Conservation (phyloP, 202 grass and related monocot species). For the Schoenoplectus triqueter region DNA sequence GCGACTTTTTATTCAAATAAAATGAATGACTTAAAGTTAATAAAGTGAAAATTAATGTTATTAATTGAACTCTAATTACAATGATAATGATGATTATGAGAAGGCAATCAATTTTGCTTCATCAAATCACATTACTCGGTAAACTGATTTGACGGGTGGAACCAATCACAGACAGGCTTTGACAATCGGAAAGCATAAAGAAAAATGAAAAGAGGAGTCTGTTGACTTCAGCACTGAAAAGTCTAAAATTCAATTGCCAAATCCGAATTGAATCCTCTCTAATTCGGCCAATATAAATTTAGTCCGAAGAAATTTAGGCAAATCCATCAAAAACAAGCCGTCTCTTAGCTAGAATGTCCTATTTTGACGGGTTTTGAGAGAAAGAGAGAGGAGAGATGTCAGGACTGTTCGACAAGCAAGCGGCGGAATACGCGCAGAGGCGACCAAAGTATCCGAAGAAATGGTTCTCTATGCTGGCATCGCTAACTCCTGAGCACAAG, state of each 20-base stretch:
- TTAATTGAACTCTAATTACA: no score
- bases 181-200: neutral
- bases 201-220: neutral
- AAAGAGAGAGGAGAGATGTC: constrained; percentile 49
- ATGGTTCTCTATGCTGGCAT: constrained; percentile 67
- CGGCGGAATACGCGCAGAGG: constrained; percentile 58
- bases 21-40: no score
- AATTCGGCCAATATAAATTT: neutral
- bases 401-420: constrained; percentile 52
- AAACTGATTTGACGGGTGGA: neutral
- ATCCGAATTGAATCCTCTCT: neutral
- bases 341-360: neutral
- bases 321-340: neutral
- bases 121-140: no score
- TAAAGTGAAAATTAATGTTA: no score
- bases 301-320: neutral
- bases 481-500: constrained; percentile 59
- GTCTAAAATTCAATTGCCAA: neutral
- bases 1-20: no score
- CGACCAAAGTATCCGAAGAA: constrained; percentile 66
- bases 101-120: no score
- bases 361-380: neutral
- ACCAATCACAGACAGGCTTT: neutral
- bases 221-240: neutral
- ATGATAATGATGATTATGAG: no score